Conservation (phyloP, 495 filamentous ascomycete genomes). For the Penicillium dipodomyicola region DNA sequence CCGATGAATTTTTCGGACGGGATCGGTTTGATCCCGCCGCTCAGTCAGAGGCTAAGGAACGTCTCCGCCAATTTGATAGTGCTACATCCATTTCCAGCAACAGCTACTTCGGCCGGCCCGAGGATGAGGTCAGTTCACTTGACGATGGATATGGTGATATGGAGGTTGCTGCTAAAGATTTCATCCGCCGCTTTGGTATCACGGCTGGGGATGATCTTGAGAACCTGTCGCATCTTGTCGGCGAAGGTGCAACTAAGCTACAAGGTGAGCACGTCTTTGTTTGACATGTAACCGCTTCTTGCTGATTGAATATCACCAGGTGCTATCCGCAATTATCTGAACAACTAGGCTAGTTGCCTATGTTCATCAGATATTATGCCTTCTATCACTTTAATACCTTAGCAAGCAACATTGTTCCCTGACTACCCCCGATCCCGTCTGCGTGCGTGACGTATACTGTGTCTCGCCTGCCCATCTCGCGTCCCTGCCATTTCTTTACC, state of each 20-base stretch:
- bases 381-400: slow-evolving; percentile 24
- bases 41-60: slow-evolving; percentile 79
- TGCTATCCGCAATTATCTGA: slow-evolving; percentile 79
- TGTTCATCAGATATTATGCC: slow-evolving; percentile 14
- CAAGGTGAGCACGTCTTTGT: slow-evolving; percentile 55
- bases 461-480: slow-evolving; percentile 8
- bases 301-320: slow-evolving; percentile 32
- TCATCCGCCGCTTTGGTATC: slow-evolving; percentile 89
- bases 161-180: slow-evolving; percentile 89
- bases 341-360: slow-evolving; percentile 11
- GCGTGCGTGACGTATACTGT: slow-evolving; percentile 27
- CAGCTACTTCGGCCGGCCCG: slow-evolving; percentile 89
- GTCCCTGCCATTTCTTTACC: slow-evolving; percentile 7
- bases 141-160: slow-evolving; percentile 78
- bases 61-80: slow-evolving; percentile 89
- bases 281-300: neutral
- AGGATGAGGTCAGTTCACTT: slow-evolving; percentile 60
- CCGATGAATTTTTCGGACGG: slow-evolving; percentile 96
- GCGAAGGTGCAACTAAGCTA: slow-evolving; percentile 78
- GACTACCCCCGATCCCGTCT: slow-evolving; percentile 6
- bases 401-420: slow-evolving; percentile 26
- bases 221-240: slow-evolving; percentile 74
- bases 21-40: slow-evolving; percentile 76
- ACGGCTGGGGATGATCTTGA: slow-evolving; percentile 95
- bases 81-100: slow-evolving; percentile 91